A percentile compares a stretch with the other conserved stretches of the same genome.
phyloP scores from a whole-genome alignment of 2,329 filamentous ascomycete species.

The Fusarium foetens region DNA sequence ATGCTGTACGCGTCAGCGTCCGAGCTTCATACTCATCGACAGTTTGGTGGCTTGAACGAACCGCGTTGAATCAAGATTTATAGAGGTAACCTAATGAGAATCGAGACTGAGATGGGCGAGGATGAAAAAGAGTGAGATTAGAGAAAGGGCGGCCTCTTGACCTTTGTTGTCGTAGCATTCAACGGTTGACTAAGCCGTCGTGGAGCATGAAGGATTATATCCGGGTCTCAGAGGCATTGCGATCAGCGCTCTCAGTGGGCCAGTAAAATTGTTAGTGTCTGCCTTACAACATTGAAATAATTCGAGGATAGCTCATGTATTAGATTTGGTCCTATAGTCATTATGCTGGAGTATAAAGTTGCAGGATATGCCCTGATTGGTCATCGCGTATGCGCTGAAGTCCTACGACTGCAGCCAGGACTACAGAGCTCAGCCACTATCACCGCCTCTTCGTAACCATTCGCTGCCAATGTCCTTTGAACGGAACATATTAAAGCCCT shows the following conservation, averaged over 20 bases:
- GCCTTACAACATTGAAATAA: rapidly evolving
- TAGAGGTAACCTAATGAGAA: rapidly evolving
- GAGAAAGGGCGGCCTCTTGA: neutral
- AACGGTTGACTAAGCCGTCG: neutral
- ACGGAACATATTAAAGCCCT: no score
- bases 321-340: neutral
- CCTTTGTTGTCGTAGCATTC: neutral
- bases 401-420: neutral
- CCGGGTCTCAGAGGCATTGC: neutral
- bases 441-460: neutral
- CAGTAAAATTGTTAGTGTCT: neutral
- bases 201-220: conserved; percentile 4
- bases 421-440: neutral
- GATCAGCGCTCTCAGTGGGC: neutral
- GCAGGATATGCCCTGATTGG: neutral
- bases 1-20: neutral
- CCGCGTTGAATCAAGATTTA: neutral
- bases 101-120: rapidly evolving
- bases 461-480: neutral
- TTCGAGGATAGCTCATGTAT: rapidly evolving
- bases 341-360: no score
- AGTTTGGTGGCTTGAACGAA: neutral
- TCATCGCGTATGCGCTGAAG: neutral
- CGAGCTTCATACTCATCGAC: neutral
- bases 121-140: neutral